Evolutionary conservation across 2,329 filamentous ascomycete species (phyloP).

Genomic region (Ilyonectria destructans): DNA sequence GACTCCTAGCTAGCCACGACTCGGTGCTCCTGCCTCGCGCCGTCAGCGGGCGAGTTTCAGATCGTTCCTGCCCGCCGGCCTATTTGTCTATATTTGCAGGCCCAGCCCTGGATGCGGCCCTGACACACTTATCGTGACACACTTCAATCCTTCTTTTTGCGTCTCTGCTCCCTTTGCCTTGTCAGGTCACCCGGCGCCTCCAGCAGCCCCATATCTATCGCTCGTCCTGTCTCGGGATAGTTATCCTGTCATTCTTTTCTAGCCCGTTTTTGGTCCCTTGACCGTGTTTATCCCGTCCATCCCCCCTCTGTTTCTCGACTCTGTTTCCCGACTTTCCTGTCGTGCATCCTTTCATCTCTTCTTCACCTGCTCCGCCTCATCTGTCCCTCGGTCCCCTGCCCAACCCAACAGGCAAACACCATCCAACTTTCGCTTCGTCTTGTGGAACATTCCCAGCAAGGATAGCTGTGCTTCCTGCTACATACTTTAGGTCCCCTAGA

Average conservation of each 20-base stretch:
- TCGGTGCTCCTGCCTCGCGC: constrained; percentile 16
- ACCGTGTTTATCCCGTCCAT: constrained; percentile 20
- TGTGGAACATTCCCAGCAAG: constrained; percentile 41
- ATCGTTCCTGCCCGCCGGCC: not conserved
- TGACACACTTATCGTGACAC: constrained; percentile 18
- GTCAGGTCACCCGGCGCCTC: not conserved
- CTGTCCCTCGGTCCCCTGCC: constrained; percentile 16
- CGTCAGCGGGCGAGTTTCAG: constrained; percentile 34
- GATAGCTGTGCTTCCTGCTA: constrained; percentile 48
- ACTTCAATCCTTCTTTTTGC: constrained; percentile 9
- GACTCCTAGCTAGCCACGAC: constrained; percentile 29
- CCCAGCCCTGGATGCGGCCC: constrained; percentile 25
- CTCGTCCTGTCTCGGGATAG: constrained; percentile 10
- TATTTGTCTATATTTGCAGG: constrained; percentile 30
- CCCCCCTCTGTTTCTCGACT: constrained; percentile 20
- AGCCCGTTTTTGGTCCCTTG: constrained; percentile 1
- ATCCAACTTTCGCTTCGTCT: constrained; percentile 41
- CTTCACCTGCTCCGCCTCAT: constrained; percentile 26
- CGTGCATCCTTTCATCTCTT: constrained; percentile 39
- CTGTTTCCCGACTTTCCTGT: constrained; percentile 27
- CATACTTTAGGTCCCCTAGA: constrained; percentile 31
- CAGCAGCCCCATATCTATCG: not conserved
- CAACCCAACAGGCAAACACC: constrained; percentile 36
- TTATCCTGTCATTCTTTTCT: constrained; percentile 20
- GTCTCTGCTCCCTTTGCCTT: constrained; percentile 2